Evolutionary conservation across 164 flowering plant species (phyloP), one percentile per base, ranked within the genome.

Genomic region (Platanus orientalis): DNA sequence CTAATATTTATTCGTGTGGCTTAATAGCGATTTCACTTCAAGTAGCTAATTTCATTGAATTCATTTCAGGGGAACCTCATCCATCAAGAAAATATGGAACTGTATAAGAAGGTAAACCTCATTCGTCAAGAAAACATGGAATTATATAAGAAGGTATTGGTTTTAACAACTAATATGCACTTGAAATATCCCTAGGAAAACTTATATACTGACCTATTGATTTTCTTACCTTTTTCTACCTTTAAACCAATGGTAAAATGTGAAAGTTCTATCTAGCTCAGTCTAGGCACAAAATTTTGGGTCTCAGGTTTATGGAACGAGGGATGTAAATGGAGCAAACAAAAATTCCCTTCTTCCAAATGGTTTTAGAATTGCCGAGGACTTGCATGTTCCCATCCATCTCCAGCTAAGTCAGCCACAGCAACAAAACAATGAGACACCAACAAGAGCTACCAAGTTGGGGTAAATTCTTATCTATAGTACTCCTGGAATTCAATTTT

Each of bases 381-480:
- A 86, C 60, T 61, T 66, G 4, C 71, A 71, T 45, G 73, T 57
- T 27, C 82, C 90, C 23, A 58, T 85, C 28, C 76, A 78, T 71
- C 95, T 88, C 70, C 91, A 86, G 65, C 89, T 87, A 44, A 77
- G 93, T 77, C 96, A 76, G 74, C 95, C 92, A 54, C 79, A 80
- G 45, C 87, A 78, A 64, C 81, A 77, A 59, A 80, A 76, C 69
- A 61, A 72, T 56, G 80, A 75, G 25, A 61, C 71, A 57, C 72
- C 86, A 70, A 29, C 76, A 65, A 69, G 50, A 62, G 69, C 80
- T 57, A 73, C 72, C 66, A 76, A 79, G 60, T 61, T 82, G 56
- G 82, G 87, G 95, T 88, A 82, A 71, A 58, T 54, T 36, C 24
- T 54, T n/a, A 12, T 29, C 47, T 13, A 49, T 39, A 10, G 12